Evolutionary conservation across 305 asterid genomes (phyloP).

Genomic region (Fraxinus dipetala): DNA sequence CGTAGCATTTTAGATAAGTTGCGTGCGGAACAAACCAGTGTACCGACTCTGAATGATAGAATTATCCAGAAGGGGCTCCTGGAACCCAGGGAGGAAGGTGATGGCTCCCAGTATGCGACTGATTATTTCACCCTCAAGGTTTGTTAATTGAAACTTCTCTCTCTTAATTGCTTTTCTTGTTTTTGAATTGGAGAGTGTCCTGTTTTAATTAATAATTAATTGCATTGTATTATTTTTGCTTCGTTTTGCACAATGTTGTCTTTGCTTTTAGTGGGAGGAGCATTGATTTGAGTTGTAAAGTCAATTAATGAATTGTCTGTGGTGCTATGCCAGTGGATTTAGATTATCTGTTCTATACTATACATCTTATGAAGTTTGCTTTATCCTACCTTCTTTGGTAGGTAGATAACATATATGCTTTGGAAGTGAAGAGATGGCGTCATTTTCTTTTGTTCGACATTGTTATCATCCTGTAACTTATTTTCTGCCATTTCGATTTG

Average conservation of each 20-base stretch:
- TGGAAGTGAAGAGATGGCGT: background rate
- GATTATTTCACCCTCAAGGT: slow-evolving; percentile 68
- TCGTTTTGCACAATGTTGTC: background rate
- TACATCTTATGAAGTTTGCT: too few species aligned
- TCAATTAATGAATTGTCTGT: background rate
- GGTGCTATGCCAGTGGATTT: background rate
- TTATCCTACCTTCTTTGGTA: too few species aligned
- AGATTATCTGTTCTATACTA: too few species aligned
- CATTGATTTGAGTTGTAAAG: too few species aligned
- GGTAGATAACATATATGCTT: too few species aligned
- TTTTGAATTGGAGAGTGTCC: background rate
- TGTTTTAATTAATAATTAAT: background rate
- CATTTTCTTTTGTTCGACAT: background rate
- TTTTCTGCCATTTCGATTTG: slow-evolving; percentile 5
- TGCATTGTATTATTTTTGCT: too few species aligned
- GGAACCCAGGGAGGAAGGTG: slow-evolving; percentile 41
- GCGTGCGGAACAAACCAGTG: slow-evolving; percentile 57
- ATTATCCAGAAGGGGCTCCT: slow-evolving; percentile 29
- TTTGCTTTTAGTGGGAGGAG: background rate
- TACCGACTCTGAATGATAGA: slow-evolving; percentile 35
- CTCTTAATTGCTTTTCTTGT: background rate
- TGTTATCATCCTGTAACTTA: background rate
- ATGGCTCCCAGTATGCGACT: slow-evolving; percentile 35
- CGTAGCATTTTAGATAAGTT: slow-evolving; percentile 65
- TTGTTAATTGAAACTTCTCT: slow-evolving; percentile 22